phyloP scores from a whole-genome alignment of 176 grass and related monocot genomes.

The Zoysia pacifica region DNA sequence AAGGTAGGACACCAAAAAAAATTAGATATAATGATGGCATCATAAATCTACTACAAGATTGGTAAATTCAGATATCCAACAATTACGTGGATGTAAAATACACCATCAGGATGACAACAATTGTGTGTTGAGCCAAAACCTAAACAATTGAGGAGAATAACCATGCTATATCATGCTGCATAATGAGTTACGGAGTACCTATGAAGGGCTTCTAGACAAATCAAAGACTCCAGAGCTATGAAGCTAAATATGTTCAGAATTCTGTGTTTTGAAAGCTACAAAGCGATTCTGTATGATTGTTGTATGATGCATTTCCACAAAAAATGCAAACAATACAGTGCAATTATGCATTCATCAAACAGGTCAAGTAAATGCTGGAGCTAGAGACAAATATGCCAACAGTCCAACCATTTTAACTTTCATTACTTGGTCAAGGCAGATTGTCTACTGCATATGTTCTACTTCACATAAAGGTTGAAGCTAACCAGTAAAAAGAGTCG shows the following conservation, averaged over 20 bases:
- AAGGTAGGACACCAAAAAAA: background rate
- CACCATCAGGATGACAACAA: background rate
- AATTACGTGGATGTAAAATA: background rate
- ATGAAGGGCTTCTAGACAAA: background rate
- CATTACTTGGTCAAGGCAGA: background rate
- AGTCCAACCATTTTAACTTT: background rate
- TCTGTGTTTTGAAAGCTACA: background rate
- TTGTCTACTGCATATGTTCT: background rate
- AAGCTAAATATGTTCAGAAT: background rate
- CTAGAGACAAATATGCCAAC: background rate
- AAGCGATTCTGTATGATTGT: background rate
- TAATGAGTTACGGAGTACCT: background rate
- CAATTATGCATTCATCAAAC: background rate
- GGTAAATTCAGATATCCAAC: background rate
- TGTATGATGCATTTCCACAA: background rate
- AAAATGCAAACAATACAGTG: background rate
- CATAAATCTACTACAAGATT: background rate
- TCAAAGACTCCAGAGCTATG: background rate
- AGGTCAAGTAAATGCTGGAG: background rate
- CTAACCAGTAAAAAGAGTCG: background rate
- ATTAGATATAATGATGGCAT: background rate
- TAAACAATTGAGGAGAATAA: background rate
- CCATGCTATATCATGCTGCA: background rate
- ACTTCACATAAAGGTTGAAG: constrained; percentile 5
- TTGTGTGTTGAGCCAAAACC: background rate